Conservation (phyloP, 163 green algal species). For the Scenedesmus sp. region DNA sequence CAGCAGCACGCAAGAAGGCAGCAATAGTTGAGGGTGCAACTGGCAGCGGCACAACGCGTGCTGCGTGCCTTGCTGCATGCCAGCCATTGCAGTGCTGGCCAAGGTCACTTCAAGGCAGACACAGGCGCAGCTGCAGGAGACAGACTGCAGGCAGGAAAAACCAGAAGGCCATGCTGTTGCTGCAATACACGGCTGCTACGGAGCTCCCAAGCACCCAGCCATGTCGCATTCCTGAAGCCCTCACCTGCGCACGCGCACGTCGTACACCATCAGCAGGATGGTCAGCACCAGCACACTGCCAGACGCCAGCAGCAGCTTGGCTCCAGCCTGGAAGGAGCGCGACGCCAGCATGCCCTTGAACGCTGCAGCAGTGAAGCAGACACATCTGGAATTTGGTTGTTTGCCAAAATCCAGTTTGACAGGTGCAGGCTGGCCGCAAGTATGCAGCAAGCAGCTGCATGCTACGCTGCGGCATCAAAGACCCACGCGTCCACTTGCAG, state of each 20-base stretch:
- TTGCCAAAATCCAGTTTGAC: neutral
- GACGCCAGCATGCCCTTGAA: neutral
- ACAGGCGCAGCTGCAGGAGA: no score
- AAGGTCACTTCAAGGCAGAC: no score
- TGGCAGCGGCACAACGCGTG: no score
- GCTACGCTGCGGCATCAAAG: no score
- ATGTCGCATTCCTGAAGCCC: neutral
- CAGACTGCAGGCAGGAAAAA: neutral
- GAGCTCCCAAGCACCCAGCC: neutral
- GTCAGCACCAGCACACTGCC: neutral
- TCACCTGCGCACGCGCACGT: slow-evolving; percentile 8
- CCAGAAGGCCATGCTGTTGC: neutral
- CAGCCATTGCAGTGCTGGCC: no score
- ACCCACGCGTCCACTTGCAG: no score
- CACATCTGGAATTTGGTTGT: no score
- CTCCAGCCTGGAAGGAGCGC: slow-evolving; percentile 23
- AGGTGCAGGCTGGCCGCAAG: neutral
- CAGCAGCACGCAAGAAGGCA: no score
- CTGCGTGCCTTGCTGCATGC: no score
- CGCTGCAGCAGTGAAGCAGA: neutral
- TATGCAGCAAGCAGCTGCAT: no score
- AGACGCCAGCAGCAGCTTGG: slow-evolving; percentile 25
- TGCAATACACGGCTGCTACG: neutral
- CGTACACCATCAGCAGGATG: slow-evolving; percentile 34
- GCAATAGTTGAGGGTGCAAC: neutral